Evolutionary conservation across 176 grass and related monocot species (phyloP).

Genomic region (Echinochloa phyllopogon): DNA sequence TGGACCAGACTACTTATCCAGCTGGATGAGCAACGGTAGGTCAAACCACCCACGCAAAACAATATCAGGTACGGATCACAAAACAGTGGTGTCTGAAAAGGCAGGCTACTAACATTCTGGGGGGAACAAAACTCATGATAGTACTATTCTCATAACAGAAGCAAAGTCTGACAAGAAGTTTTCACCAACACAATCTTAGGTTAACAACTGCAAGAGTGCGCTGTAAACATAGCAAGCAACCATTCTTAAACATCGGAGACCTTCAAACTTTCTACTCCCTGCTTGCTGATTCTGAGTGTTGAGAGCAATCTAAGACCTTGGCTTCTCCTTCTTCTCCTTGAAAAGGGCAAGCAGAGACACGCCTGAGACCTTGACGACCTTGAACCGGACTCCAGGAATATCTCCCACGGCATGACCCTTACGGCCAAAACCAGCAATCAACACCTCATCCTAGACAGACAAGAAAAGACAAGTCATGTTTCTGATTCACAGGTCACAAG

Average conservation of each 20-base stretch:
- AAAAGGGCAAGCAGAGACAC: slow-evolving; percentile 75
- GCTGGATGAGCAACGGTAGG: no score
- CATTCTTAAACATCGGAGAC: slow-evolving; percentile 32
- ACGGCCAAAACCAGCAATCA: slow-evolving; percentile 74
- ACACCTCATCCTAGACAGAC: slow-evolving; percentile 57
- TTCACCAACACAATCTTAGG: slow-evolving; percentile 41
- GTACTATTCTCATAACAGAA: slow-evolving; percentile 30
- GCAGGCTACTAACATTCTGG: not conserved
- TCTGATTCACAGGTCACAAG: not conserved
- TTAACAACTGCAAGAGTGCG: slow-evolving; percentile 38
- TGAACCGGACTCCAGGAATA: slow-evolving; percentile 78
- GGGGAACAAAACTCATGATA: slow-evolving; percentile 17
- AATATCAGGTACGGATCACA: not conserved
- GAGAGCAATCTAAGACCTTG: slow-evolving; percentile 55
- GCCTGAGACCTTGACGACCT: slow-evolving; percentile 79
- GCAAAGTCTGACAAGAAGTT: slow-evolving; percentile 32
- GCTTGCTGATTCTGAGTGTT: slow-evolving; percentile 9
- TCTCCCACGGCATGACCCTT: slow-evolving; percentile 74
- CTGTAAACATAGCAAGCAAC: slow-evolving; percentile 50
- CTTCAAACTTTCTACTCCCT: slow-evolving; percentile 28
- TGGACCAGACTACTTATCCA: no score
- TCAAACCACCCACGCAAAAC: not conserved
- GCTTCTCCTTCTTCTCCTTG: slow-evolving; percentile 78
- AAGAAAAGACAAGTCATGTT: not conserved
- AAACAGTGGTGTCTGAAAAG: not conserved